These are phyloP conservation scores for Citrus sp. DNA, from an alignment of 345 rosid genomes.

Conservation along the genomic window DNA sequence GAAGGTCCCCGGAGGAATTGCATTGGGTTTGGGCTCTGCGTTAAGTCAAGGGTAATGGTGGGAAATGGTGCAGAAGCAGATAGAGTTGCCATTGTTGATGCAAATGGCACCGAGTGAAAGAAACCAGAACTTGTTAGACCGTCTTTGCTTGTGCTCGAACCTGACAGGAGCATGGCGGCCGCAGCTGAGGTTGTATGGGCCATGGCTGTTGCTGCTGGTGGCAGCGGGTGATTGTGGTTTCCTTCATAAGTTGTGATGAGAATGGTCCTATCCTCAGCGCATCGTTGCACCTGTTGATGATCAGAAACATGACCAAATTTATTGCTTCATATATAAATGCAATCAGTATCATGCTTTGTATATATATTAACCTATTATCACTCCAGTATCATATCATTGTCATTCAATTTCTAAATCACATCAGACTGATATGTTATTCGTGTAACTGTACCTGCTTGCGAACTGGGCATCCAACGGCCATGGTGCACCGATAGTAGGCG, in stretches of 20 bases:
- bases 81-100: slow-evolving; percentile 77
- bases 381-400: too few relatives aligned
- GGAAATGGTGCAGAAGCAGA: slow-evolving; percentile 87
- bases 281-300: slow-evolving; percentile 72
- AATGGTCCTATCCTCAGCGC: slow-evolving; percentile 75
- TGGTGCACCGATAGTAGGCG: slow-evolving; percentile 93
- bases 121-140: slow-evolving; percentile 29
- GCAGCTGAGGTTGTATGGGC: slow-evolving; percentile 92
- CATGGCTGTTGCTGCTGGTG: slow-evolving; percentile 86
- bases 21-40: slow-evolving; percentile 44
- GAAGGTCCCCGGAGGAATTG: slow-evolving; percentile 34
- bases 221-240: slow-evolving; percentile 92
- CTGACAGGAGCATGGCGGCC: slow-evolving; percentile 78
- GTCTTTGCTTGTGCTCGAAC: slow-evolving; percentile 67
- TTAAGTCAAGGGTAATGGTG: slow-evolving; percentile 87
- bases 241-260: slow-evolving; percentile 93
- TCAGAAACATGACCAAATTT: not conserved
- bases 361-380: too few relatives aligned
- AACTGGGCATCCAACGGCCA: slow-evolving; percentile 72
- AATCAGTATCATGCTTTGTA: not conserved
- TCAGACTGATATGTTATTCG: too few relatives aligned
- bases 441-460: slow-evolving; percentile 69
- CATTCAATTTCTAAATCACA: too few relatives aligned
- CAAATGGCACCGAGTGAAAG: slow-evolving; percentile 50
- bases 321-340: not conserved